Evolutionary conservation across 371 early-diverging fungal genomes (phyloP).

Genomic region (Mortierella sp.): DNA sequence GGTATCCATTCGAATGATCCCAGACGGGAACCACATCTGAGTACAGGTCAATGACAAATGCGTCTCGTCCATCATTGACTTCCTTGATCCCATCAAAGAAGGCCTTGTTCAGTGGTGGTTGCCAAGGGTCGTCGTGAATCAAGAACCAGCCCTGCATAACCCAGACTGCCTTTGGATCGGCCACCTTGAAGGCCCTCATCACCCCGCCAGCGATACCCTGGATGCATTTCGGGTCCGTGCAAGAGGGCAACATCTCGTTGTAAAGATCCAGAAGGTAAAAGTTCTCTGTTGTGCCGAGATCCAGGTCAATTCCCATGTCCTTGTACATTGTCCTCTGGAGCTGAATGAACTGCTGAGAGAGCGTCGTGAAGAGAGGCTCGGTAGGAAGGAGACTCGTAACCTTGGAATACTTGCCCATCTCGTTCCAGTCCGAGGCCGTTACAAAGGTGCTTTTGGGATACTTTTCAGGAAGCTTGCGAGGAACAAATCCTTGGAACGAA

Average conservation of each 20-base stretch:
- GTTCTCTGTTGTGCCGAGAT: constrained; percentile 5
- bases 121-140: constrained; percentile 22
- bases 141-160: constrained; percentile 55
- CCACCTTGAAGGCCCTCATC: constrained; percentile 45
- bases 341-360: constrained; percentile 31
- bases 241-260: constrained; percentile 42
- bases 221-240: constrained; percentile 26
- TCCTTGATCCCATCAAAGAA: constrained; percentile 55
- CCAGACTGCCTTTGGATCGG: constrained; percentile 54
- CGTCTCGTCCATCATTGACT: constrained; percentile 36
- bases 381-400: constrained; percentile 34
- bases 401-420: constrained; percentile 11
- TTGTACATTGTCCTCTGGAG: constrained; percentile 33
- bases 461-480: constrained; percentile 12
- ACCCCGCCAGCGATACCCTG: constrained; percentile 22
- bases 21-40: constrained; percentile 48
- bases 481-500: constrained; percentile 52
- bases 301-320: constrained; percentile 6
- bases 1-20: constrained; percentile 33
- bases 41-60: constrained; percentile 53
- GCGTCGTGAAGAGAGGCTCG: constrained; percentile 31
- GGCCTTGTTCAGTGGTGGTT: constrained; percentile 23
- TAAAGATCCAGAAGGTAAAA: constrained; percentile 47
- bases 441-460: constrained; percentile 28
- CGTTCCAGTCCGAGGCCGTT: constrained; percentile 28